These are phyloP conservation scores for Ophiocordyceps camponoti-floridani DNA, from an alignment of 2,329 filamentous ascomycete species.

Conservation along the genomic window DNA sequence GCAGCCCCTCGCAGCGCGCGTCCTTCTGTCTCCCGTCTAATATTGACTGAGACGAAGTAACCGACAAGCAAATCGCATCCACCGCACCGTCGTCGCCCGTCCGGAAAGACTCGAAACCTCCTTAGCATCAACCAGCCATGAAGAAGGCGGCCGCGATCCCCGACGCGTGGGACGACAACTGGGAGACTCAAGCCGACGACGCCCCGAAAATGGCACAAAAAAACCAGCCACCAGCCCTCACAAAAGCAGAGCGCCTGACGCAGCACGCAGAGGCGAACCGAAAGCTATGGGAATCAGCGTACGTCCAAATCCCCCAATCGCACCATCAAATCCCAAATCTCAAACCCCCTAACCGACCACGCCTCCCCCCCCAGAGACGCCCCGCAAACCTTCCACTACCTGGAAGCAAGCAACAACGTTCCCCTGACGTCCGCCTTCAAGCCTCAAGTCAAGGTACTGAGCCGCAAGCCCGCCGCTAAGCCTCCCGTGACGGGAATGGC, in stretches of 20 bases:
- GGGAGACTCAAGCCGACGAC: conserved; percentile 61
- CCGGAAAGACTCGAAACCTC: neutral
- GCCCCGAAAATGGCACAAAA: conserved; percentile 10
- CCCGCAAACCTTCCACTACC: conserved; percentile 55
- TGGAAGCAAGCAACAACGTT: conserved; percentile 44
- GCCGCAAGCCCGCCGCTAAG: conserved; percentile 55
- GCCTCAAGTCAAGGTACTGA: conserved; percentile 67
- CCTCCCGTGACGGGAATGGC: conserved; percentile 32
- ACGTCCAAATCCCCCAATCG: conserved; percentile 12
- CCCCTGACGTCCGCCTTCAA: conserved; percentile 54
- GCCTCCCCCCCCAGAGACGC: conserved; percentile 38
- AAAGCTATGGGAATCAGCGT: conserved; percentile 82
- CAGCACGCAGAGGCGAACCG: conserved; percentile 71
- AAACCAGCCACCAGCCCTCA: conserved; percentile 24
- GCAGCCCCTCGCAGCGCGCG: too few species aligned
- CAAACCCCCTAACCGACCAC: neutral
- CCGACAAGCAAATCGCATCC: too few species aligned
- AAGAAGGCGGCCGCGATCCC: conserved; percentile 32
- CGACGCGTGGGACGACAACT: conserved; percentile 83
- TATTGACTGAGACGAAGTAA: too few species aligned
- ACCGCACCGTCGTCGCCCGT: too few species aligned
- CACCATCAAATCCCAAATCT: neutral
- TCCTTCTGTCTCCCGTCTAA: too few species aligned
- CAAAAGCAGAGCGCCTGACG: conserved; percentile 60
- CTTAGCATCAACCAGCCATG: conserved; percentile 16